Base-by-base conservation (phyloP, 1,139 yeast species). In the Taiozyma sp. region DNA sequence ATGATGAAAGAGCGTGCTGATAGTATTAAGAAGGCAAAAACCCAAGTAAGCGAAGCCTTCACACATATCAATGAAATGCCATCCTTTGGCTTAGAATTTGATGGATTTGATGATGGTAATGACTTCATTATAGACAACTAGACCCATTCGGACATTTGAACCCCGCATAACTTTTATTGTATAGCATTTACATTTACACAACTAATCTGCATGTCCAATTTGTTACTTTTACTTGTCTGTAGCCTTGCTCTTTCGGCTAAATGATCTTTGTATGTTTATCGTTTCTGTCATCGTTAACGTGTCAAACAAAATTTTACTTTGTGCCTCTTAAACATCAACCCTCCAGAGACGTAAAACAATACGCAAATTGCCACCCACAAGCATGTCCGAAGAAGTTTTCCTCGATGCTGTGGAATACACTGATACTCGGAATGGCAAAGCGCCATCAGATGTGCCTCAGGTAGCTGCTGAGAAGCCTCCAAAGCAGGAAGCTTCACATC, bases 21-120 rank as follows among this genome's bases (percentile, higher is more conserved):
- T 6, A 44, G 32, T 19, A 19, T 43, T 11, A 44, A 44, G 9
- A 48, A 35, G 37, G 26, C 42, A 4, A 48, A 42, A 6, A 26
- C 26, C 22, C 37, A 43, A 3, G 29, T 48, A 19, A 19, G 4
- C 9, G 47, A 46, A n/a, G 49, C 14, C 19, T 49, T 46, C 21
- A 45, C 50, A 7, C 45, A 34, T 11, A 13, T 50, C 34, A 52
- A 37, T 14, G 41, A 53, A 2, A 53, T 50, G n/a, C 59, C 59
- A 1, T 56, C 59, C 1, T 37, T 37, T 37, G 41, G 41, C 2
- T 37, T 37, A 11, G 24, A 37, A 21, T 19, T 37, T 19, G 41
- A 22, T 21, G 41, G 41, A 10, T 37, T 37, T 37, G 35, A 32
- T 7, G 35, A 32, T 32, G 19, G 16, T 32, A 32, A 14, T 32